Evolutionary conservation across 768 basidiomycete genomes (phyloP).

Genomic region (Tulasnella sp.): DNA sequence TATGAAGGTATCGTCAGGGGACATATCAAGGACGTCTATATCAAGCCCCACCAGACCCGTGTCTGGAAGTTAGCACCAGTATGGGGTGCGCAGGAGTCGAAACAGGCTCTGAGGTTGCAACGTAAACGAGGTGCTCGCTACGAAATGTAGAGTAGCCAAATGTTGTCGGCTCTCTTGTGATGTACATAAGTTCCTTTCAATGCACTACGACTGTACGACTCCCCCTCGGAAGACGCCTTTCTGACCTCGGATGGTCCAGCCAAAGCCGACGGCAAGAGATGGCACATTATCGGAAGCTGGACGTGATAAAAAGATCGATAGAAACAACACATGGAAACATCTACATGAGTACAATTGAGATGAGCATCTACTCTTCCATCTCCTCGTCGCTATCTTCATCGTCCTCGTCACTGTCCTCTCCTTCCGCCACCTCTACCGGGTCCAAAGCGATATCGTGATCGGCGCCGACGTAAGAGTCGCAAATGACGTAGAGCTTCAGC

Average conservation of each 20-base stretch:
- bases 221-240: too few species aligned
- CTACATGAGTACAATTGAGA: neutral
- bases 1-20: slow-evolving; percentile 10
- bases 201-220: too few species aligned
- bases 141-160: neutral
- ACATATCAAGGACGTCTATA: neutral
- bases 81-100: slow-evolving; percentile 2
- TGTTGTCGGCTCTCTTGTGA: too few species aligned
- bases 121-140: neutral
- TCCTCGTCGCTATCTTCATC: slow-evolving; percentile 38
- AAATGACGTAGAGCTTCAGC: slow-evolving; percentile 82
- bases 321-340: neutral
- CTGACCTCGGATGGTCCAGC: too few species aligned
- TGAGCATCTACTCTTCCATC: slow-evolving; percentile 6
- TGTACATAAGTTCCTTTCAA: too few species aligned
- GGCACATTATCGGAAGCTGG: neutral
- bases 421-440: slow-evolving; percentile 76
- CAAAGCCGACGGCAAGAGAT: neutral
- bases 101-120: neutral
- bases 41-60: slow-evolving; percentile 14
- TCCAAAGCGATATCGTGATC: slow-evolving; percentile 85
- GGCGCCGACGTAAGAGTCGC: slow-evolving; percentile 82
- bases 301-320: neutral
- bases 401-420: slow-evolving; percentile 75
- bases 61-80: slow-evolving; percentile 6